phyloP scores from a whole-genome alignment of 352 stramenopile species.

The Phytophthora agathidicida region DNA sequence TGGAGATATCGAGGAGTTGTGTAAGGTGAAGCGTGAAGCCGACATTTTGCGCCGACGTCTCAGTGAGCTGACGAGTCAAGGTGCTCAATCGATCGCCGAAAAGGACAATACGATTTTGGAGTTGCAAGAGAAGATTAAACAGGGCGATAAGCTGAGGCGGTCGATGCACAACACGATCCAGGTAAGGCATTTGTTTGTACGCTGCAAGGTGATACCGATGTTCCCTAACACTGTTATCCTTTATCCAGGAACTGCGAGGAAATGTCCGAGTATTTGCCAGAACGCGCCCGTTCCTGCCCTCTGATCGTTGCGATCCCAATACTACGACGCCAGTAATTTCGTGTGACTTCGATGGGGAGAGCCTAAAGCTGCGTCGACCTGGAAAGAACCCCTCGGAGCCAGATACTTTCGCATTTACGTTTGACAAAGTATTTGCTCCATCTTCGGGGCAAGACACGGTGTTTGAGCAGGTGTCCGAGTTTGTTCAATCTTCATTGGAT shows the following conservation, averaged over 20 bases:
- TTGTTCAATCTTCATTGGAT: conserved; percentile 97
- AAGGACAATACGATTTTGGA: conserved; percentile 75
- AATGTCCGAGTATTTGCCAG: conserved; percentile 98
- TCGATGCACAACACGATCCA: conserved; percentile 98
- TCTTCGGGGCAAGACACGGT: conserved; percentile 94
- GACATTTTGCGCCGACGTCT: conserved; percentile 74
- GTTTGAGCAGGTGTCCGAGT: conserved; percentile 97
- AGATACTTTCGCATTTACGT: conserved; percentile 90
- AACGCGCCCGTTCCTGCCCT: conserved; percentile 91
- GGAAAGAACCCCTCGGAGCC: conserved; percentile 52
- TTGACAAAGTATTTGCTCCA: conserved; percentile 97
- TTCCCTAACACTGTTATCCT: no score
- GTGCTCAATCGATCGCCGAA: conserved; percentile 65
- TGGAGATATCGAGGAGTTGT: conserved; percentile 72
- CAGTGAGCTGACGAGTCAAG: conserved; percentile 68
- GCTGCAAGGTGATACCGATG: not conserved
- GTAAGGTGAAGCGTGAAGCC: conserved; percentile 69
- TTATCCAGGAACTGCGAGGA: conserved; percentile 94
- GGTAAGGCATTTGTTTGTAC: conserved; percentile 37
- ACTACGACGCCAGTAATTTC: conserved; percentile 54
- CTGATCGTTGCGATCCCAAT: conserved; percentile 65
- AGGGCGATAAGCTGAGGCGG: conserved; percentile 88
- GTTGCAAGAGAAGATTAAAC: conserved; percentile 73
- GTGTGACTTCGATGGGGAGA: conserved; percentile 77
- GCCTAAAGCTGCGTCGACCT: conserved; percentile 61